Evolutionary conservation across 2,329 filamentous ascomycete genomes (phyloP), one percentile per base, ranked within the genome.

Genomic region (Zymoseptoria tritici): DNA sequence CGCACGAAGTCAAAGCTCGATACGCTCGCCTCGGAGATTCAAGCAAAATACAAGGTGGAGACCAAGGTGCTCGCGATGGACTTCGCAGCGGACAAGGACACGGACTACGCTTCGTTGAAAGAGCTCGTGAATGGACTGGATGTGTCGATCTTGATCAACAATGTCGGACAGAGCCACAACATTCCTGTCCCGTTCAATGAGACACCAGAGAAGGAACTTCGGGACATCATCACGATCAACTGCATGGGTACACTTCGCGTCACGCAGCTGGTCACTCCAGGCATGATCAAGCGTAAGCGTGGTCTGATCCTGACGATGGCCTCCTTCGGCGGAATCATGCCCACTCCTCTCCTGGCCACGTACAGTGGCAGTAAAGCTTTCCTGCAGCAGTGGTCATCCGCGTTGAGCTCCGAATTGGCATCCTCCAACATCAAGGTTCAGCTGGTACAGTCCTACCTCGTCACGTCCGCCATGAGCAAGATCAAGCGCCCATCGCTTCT

Each of bases 351-450:
- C 57, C 83, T 99, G 52, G 94, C 94, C 11, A 97, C 94, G 2
- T 99, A 99, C 81, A 95, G 90, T 52, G 94, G 94, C 66, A 94
- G 89, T 84, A 99, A 99, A 79, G 93, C 94, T 1, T 99, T 99
- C 83, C 82, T 99, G 54, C 93, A 97, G 77, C 88, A 96, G 72
- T 99, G 94, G 94, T 96, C 89, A 66, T 88, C 86, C 5, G 86
- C 94, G 9, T 83, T 99, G 13, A 89, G 88, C 0, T 84, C 87
- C 13, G 94, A 99, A 76, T 83, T 99, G 29, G 85, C 88, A 64
- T 84, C 87, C 1, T 82, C 89, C 68, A 89, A 90, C 59, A 85
- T 99, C 49, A 87, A 91, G 64, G 91, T 96, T n/a, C 87, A 97
- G 75, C 84, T 97, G 54, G 87, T 96, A 26, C 84, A 97, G 67